Percentiles rank a stretch among this genome's conserved stretches.
Evolutionary conservation across 2,329 filamentous ascomycete species (phyloP).

Genomic region (Thielaviopsis euricoi): DNA sequence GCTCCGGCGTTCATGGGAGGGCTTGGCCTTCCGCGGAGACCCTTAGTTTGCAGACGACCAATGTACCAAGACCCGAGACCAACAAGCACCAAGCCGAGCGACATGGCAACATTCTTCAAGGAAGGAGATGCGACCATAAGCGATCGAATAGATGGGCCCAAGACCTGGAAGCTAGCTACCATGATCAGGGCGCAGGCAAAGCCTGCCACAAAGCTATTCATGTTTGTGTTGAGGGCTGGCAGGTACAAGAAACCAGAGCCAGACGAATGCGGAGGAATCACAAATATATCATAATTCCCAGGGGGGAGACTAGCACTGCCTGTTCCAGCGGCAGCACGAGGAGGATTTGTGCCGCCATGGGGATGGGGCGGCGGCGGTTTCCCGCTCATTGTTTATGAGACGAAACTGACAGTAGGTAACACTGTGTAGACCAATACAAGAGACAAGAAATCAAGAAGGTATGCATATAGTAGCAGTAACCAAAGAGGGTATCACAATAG

Average conservation of each 20-base stretch:
- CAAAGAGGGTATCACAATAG: no score
- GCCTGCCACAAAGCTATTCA: slow-evolving; percentile 83
- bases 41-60: slow-evolving; percentile 23
- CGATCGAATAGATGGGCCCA: slow-evolving; percentile 55
- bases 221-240: slow-evolving; percentile 70
- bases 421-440: background rate
- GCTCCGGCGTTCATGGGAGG: slow-evolving; percentile 4
- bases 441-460: background rate
- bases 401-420: background rate
- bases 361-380: slow-evolving; percentile 60
- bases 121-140: slow-evolving; percentile 60
- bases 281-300: slow-evolving; percentile 93
- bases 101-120: slow-evolving; percentile 56
- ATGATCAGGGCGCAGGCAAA: slow-evolving; percentile 60
- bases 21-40: slow-evolving; percentile 10
- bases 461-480: no score
- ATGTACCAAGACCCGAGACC: slow-evolving; percentile 61
- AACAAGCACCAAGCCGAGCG: slow-evolving; percentile 55
- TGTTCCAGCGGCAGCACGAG: slow-evolving; percentile 27
- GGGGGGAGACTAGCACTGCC: slow-evolving; percentile 51
- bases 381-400: slow-evolving; percentile 24
- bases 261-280: slow-evolving; percentile 81
- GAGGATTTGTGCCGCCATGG: slow-evolving; percentile 67
- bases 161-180: slow-evolving; percentile 54
- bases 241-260: slow-evolving; percentile 85